phyloP scores from a whole-genome alignment of 192 early-diverging fungal genomes.

The Linnemannia schmuckeri region DNA sequence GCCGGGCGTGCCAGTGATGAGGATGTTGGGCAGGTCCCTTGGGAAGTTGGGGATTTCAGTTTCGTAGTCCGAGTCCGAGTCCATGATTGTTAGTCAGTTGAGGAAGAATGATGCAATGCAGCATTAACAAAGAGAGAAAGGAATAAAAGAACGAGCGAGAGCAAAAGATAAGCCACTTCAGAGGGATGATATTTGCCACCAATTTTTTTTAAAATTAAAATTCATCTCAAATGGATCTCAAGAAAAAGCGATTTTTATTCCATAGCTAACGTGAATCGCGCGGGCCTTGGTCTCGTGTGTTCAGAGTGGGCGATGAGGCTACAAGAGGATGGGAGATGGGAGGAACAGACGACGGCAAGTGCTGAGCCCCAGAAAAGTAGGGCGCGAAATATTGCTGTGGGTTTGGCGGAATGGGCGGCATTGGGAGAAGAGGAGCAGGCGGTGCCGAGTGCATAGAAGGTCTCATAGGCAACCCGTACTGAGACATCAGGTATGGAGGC shows the following conservation, averaged over 20 bases:
- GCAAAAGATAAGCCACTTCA: neutral
- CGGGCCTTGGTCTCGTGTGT: neutral
- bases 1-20: slow-evolving; percentile 89
- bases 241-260: neutral
- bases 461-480: slow-evolving; percentile 2
- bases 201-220: slow-evolving; percentile 8
- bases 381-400: neutral
- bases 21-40: slow-evolving; percentile 75
- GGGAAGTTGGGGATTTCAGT: slow-evolving; percentile 34
- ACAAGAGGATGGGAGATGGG: neutral
- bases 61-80: slow-evolving; percentile 46
- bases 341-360: neutral
- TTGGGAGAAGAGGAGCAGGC: neutral
- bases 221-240: too few species aligned
- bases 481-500: slow-evolving; percentile 26
- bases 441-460: slow-evolving; percentile 14
- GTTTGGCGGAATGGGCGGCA: slow-evolving; percentile 28
- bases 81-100: slow-evolving; percentile 17
- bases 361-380: neutral
- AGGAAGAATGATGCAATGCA: neutral
- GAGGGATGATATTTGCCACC: neutral
- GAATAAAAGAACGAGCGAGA: neutral
- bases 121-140: neutral
- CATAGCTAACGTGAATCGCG: neutral
- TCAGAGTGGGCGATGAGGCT: neutral